Percentiles rank a stretch among this genome's conserved stretches.
phyloP scores from a whole-genome alignment of 306 rosid species.

The Begonia peltatifolia region DNA sequence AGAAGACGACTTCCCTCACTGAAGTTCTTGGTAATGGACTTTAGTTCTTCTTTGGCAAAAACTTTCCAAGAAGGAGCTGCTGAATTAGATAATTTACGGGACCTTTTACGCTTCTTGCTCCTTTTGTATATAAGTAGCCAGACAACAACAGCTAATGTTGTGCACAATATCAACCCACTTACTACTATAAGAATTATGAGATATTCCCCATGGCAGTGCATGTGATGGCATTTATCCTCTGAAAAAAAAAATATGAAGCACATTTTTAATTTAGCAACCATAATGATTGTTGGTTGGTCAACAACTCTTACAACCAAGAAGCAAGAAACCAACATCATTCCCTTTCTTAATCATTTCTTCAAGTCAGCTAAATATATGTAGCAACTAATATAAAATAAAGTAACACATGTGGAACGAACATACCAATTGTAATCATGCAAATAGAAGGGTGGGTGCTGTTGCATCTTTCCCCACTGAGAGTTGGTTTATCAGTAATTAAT shows the following conservation, averaged over 20 bases:
- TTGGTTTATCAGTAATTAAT: slow-evolving; percentile 30
- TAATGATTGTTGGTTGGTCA: not conserved
- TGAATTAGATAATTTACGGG: slow-evolving; percentile 60
- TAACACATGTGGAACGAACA: slow-evolving; percentile 5
- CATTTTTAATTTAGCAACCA: slow-evolving; percentile 9
- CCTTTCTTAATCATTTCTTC: not conserved
- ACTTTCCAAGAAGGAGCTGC: slow-evolving; percentile 87
- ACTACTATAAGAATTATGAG: slow-evolving; percentile 75
- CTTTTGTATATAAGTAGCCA: slow-evolving; percentile 86
- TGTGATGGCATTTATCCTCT: slow-evolving; percentile 48
- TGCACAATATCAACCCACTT: slow-evolving; percentile 81
- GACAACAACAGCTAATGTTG: slow-evolving; percentile 64
- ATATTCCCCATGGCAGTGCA: slow-evolving; percentile 86
- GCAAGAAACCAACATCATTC: not conserved
- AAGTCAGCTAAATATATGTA: too few relatives aligned
- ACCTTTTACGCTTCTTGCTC: slow-evolving; percentile 76
- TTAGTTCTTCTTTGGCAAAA: slow-evolving; percentile 79
- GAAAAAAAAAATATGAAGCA: slow-evolving; percentile 9
- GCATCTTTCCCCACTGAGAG: slow-evolving; percentile 42
- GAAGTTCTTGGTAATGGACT: slow-evolving; percentile 82
- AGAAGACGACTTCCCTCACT: slow-evolving; percentile 93
- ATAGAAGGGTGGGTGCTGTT: slow-evolving; percentile 37
- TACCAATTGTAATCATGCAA: slow-evolving; percentile 70
- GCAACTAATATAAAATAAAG: slow-evolving; percentile 9
- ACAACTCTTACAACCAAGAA: not conserved